Conservation (phyloP, 768 basidiomycete genomes). For the Suillus subalutaceus region DNA sequence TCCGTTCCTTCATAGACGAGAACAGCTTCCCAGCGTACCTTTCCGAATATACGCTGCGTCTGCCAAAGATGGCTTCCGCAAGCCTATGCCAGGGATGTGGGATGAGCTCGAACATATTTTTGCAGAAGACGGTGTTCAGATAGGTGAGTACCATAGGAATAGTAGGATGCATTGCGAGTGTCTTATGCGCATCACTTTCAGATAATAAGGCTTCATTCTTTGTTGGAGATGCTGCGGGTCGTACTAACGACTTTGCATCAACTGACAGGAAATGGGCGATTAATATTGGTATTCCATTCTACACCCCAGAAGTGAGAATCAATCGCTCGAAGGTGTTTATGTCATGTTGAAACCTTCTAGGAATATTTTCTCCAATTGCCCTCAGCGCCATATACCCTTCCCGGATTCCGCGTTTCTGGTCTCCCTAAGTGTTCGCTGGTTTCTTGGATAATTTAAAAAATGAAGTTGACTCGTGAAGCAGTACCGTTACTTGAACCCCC, state of each 20-base stretch:
- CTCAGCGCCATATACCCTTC: constrained; percentile 47
- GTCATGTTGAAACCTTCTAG: constrained; percentile 41
- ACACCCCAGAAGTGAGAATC: constrained; percentile 76
- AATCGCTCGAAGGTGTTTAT: neutral
- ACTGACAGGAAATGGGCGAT: constrained; percentile 87
- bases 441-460: constrained; percentile 7
- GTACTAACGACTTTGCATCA: constrained; percentile 73
- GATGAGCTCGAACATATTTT: constrained; percentile 68
- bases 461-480: constrained; percentile 23
- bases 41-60: constrained; percentile 81
- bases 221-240: constrained; percentile 90
- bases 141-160: constrained; percentile 51
- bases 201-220: constrained; percentile 73
- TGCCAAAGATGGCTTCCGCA: constrained; percentile 74
- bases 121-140: constrained; percentile 53
- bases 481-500: constrained; percentile 40
- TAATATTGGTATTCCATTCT: constrained; percentile 73
- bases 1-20: neutral
- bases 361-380: constrained; percentile 74
- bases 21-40: constrained; percentile 71
- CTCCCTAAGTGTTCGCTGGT: constrained; percentile 34
- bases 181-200: constrained; percentile 31
- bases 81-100: constrained; percentile 91
- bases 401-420: constrained; percentile 68
- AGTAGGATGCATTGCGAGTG: neutral